Evolutionary conservation across 345 rosid genomes (phyloP).

Genomic region (Arabidopsis thaliana): DNA sequence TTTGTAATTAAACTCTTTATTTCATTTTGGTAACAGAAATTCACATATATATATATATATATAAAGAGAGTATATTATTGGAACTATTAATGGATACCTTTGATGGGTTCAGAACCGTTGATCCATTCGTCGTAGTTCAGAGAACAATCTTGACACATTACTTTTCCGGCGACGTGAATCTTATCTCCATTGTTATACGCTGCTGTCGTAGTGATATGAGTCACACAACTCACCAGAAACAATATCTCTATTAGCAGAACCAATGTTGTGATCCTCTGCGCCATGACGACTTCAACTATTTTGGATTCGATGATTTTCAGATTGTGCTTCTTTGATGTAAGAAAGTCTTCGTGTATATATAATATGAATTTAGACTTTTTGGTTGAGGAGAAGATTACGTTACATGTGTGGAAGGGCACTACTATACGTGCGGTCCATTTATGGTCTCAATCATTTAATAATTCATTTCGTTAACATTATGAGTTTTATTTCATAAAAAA

Average conservation of each 20-base stretch:
- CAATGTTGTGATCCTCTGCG: constrained; percentile 28
- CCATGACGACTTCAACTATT: constrained; percentile 24
- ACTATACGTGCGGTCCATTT: constrained; percentile 45
- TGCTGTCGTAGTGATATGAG: constrained; percentile 7
- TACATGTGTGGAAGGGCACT: constrained; percentile 45
- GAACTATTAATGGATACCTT: constrained; percentile 52
- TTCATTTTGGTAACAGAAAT: no score
- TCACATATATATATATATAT: neutral
- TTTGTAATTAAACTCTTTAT: no score
- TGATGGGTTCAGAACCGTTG: constrained; percentile 63
- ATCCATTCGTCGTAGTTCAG: constrained; percentile 65
- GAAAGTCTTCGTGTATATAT: constrained; percentile 29
- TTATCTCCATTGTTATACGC: constrained; percentile 38
- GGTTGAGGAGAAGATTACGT: constrained; percentile 5
- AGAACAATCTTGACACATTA: constrained; percentile 82
- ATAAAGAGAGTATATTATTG: neutral
- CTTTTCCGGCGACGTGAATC: constrained; percentile 69
- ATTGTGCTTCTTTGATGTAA: constrained; percentile 26
- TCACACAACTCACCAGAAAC: constrained; percentile 31
- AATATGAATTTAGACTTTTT: neutral
- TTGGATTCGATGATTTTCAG: constrained; percentile 14
- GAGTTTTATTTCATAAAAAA: neutral
- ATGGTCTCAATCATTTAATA: constrained; percentile 15
- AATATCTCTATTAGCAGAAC: constrained; percentile 32
- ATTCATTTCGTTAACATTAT: neutral